Evolutionary conservation across 768 basidiomycete species (phyloP), one percentile per base, ranked within the genome.

Genomic region (Panaeolus cyanescens): DNA sequence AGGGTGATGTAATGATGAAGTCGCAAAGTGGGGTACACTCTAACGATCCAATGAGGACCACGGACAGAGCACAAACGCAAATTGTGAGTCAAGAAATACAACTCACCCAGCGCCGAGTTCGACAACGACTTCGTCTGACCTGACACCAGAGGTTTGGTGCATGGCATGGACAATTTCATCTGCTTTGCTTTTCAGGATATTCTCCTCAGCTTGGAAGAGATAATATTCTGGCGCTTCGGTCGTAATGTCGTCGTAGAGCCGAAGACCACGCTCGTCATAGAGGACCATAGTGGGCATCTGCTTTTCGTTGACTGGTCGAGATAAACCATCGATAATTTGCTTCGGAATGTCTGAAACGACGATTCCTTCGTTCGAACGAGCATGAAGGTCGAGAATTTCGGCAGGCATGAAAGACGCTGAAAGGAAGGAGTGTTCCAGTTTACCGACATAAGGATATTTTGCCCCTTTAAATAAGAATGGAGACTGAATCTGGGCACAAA

Each of bases 61-160:
- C 12, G 4, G n/a, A 42, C 19, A 8, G 39, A 20, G 6, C 3
- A 22, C 19, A 42, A 19, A 22, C 19, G 7, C n/a, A 5, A 6
- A 20, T 12, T 42, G 7, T 13, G 33, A 34, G 33, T 7, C 7
- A 34, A 28, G 13, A 22, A 50, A 25, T 61, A 40, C 59, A 25
- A 84, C 92, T 82, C 73, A 95, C 93, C 96, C 96, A 8, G 95
- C 93, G 42, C 96, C 96, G n/a, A 99, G 83, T 71, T 98, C 96
- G 39, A 98, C 80, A 6, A 97, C 64, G 28, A 69, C 67, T 64
- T 74, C 72, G 40, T 70, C 65, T 45, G 65, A 36, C 32, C 57
- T 42, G 6, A 67, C 71, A 20, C 72, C 72, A 30, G 72, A 69
- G 12, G 77, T 68, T 50, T 76, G 73, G 71, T 92, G 85, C 90